Evolutionary conservation across 73 alveolate species (phyloP).

Genomic region (Loxodes magnus): DNA sequence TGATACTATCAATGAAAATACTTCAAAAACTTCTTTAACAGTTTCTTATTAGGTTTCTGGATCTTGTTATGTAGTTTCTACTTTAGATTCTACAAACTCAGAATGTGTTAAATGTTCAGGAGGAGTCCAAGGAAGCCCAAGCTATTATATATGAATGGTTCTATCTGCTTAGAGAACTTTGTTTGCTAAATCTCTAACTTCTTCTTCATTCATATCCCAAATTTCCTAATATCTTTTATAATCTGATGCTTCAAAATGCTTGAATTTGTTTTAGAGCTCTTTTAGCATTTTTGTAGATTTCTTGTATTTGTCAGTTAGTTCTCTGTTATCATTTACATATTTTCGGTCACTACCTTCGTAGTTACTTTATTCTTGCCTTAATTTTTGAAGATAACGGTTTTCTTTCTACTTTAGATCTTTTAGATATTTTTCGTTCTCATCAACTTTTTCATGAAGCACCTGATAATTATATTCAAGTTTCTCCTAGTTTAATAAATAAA

Average conservation of each 20-base stretch:
- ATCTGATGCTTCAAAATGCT: conserved; percentile 51
- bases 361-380: no score
- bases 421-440: conserved; percentile 43
- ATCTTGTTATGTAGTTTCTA: background rate
- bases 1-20: conserved; percentile 42
- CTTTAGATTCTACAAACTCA: conserved; percentile 3
- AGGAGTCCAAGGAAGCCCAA: conserved; percentile 75
- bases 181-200: conserved; percentile 60
- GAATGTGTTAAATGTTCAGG: conserved; percentile 19
- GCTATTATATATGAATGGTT: conserved; percentile 66
- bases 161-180: conserved; percentile 68
- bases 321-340: no score
- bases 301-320: conserved; percentile 61
- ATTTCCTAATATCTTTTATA: conserved; percentile 62
- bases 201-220: conserved; percentile 75
- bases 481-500: conserved; percentile 56
- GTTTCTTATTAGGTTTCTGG: conserved; percentile 23
- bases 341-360: no score
- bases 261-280: conserved; percentile 56
- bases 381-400: no score
- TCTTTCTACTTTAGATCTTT: conserved; percentile 31
- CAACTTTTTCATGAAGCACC: conserved; percentile 13
- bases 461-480: conserved; percentile 52
- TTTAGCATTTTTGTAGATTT: conserved; percentile 63
- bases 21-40: conserved; percentile 45